These are phyloP conservation scores for Cercophora sp. DNA, from an alignment of 495 filamentous ascomycete genomes.

Conservation along the genomic window DNA sequence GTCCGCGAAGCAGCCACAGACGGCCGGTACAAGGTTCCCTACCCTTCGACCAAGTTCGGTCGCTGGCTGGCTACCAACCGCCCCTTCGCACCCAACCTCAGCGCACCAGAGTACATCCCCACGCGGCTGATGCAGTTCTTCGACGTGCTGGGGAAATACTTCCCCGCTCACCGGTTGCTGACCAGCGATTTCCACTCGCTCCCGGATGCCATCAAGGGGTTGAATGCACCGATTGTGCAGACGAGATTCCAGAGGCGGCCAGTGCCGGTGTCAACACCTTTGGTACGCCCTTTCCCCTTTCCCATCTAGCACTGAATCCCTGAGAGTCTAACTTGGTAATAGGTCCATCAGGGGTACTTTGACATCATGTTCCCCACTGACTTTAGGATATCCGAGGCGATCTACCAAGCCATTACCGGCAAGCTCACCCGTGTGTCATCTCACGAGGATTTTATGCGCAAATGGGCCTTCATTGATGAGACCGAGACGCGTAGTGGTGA, in stretches of 20 bases:
- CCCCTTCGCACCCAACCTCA: constrained; percentile 70
- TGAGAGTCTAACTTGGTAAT: no score
- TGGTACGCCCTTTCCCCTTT: constrained; percentile 59
- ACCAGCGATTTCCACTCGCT: constrained; percentile 85
- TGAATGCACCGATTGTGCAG: constrained; percentile 94
- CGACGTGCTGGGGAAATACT: constrained; percentile 76
- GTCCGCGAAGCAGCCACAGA: constrained; percentile 62
- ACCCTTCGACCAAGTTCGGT: constrained; percentile 54
- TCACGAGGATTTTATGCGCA: constrained; percentile 84
- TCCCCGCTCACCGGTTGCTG: constrained; percentile 85
- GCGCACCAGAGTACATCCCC: constrained; percentile 84
- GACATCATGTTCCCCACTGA: constrained; percentile 98
- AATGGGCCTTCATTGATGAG: constrained; percentile 87
- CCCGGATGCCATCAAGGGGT: constrained; percentile 72
- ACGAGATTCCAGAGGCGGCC: constrained; percentile 82
- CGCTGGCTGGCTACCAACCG: constrained; percentile 56
- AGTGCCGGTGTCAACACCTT: constrained; percentile 84
- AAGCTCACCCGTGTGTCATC: constrained; percentile 78
- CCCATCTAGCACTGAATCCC: no score
- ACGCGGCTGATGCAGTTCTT: constrained; percentile 96
- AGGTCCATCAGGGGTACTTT: constrained; percentile 98
- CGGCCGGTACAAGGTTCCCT: constrained; percentile 44
- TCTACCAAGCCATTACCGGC: constrained; percentile 88
- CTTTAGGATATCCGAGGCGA: constrained; percentile 79
- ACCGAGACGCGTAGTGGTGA: constrained; percentile 86